Evolutionary conservation across 1,284 basidiomycete species (phyloP), one percentile per base, ranked within the genome.

Genomic region (Cryptococcus jaspeensis): DNA sequence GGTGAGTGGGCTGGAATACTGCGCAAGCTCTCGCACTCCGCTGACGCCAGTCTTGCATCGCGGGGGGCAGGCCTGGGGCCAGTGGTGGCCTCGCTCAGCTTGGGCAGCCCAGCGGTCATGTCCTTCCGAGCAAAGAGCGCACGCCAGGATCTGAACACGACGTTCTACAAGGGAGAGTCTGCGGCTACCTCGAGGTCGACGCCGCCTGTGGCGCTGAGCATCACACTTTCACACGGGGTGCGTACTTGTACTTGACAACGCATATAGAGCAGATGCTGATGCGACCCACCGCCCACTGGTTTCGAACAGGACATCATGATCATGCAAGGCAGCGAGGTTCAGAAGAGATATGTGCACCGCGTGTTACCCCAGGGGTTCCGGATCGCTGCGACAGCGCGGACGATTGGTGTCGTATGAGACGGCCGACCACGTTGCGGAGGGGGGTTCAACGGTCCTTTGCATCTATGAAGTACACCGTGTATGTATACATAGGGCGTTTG

Each of bases 361-460:
- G 72, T 73, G 3, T 38, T 71, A 2, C 72, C 72, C 12, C 50
- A 48, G 7, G 72, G 71, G 0, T 59, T 71, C 46, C 60, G 72
- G 32, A 65, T 71, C 3, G 71, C 71, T 8, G 72, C 72, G 2
- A 73, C 71, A 11, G 70, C 73, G 16, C 60, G 72, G 25, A 60
- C 64, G 42, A 69, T 70, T 52, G 61, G 55, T 42, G n/a, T 8
- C 28, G 28, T 4, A 4, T 32, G 28, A 32, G 28, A 9, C 28
- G 28, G 5, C 5, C 28, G 28, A 4, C 5, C 28, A 9, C 28
- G 28, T 5, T 4, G 28, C 5, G 28, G 28, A 9, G 28, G 28
- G 28, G 28, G 28, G 28, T 5, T 32, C 4, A 32, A 32, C 28
- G 28, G n/a, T n/a, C n/a, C n/a, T n/a, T n/a, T n/a, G n/a, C n/a